A percentile compares a stretch with the other conserved stretches of the same genome.
Evolutionary conservation across 495 filamentous ascomycete species (phyloP).

Genomic region (Aspergillus bertholletiae): DNA sequence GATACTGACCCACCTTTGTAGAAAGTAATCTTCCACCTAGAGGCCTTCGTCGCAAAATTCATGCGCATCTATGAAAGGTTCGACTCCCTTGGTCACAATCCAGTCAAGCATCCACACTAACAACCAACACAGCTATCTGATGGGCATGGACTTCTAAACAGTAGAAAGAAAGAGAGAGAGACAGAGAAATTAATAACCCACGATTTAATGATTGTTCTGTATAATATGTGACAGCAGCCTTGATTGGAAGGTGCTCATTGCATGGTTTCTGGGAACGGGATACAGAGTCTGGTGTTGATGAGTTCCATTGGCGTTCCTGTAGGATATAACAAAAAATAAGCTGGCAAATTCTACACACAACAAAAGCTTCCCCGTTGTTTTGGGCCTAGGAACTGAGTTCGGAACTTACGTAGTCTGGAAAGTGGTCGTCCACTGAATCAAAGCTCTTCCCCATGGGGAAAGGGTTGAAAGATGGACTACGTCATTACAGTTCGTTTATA

Average conservation of each 20-base stretch:
- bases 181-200: slow-evolving; percentile 14
- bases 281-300: not conserved
- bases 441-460: not conserved
- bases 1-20: slow-evolving; percentile 17
- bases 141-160: slow-evolving; percentile 79
- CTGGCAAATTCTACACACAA: no score
- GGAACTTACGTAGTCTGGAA: not conserved
- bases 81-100: slow-evolving; percentile 6
- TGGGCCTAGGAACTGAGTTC: no score
- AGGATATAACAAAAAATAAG: not conserved
- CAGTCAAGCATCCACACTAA: slow-evolving; percentile 13
- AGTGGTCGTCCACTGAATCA: not conserved
- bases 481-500: slow-evolving; percentile 3
- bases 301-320: not conserved
- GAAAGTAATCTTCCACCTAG: slow-evolving; percentile 97
- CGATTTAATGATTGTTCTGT: slow-evolving; percentile 36
- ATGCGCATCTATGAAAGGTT: slow-evolving; percentile 90
- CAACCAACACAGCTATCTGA: slow-evolving; percentile 59
- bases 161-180: not conserved
- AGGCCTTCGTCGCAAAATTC: slow-evolving; percentile 97
- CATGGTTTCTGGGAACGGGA: not conserved
- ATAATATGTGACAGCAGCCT: slow-evolving; percentile 7
- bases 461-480: not conserved
- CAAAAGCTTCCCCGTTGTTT: no score
- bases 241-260: not conserved